Conservation (phyloP, 176 grass and related monocot genomes). For the bread wheat (Triticum aestivum) region IWGSC_CS_RefSeq_v2.1 NC_057800.1:134646105-134646604, state of each 20-base stretch:
- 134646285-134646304: background rate
- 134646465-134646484: conserved; percentile 48
- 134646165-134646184: background rate
- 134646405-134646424: conserved; percentile 59
- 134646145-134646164: background rate
- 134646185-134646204: background rate
- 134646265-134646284: background rate
- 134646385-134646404: conserved; percentile 44
- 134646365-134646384: conserved; percentile 62
- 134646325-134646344: background rate
- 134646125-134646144: conserved; percentile 2
- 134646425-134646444: background rate
- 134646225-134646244: conserved; percentile 2
- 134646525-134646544: conserved; percentile 60
- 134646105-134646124: conserved; percentile 47
- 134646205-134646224: conserved; percentile 5
- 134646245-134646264: background rate
- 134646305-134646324: conserved; percentile 7
- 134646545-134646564: conserved; percentile 68
- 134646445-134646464: conserved; percentile 3
- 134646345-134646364: background rate
- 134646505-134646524: conserved; percentile 36
- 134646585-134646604: conserved; percentile 34
- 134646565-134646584: conserved; percentile 83
- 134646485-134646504: background rate